Conservation (phyloP, 345 rosid genomes). For the Eutrema heterophyllum region DNA sequence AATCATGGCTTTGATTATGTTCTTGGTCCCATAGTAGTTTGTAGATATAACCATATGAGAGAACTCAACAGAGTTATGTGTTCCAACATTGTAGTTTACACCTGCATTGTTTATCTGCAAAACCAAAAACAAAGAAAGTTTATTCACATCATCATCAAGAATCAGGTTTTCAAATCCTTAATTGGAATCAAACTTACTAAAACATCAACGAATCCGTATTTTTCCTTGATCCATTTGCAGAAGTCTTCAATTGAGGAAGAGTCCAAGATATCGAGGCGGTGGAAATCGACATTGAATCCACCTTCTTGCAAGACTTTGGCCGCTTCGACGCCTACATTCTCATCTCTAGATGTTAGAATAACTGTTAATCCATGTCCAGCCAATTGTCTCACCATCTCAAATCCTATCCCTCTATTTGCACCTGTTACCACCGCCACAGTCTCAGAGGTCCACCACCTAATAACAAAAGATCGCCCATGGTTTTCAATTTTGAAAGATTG, state of each 20-base stretch:
- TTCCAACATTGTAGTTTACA: conserved; percentile 72
- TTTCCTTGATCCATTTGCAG: conserved; percentile 55
- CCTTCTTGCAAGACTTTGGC: conserved; percentile 75
- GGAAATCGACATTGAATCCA: conserved; percentile 70
- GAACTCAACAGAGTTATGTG: conserved; percentile 67
- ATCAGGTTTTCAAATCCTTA: no score
- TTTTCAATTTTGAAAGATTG: no score
- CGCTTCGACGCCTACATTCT: conserved; percentile 73
- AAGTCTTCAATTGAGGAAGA: conserved; percentile 51
- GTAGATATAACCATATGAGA: conserved; percentile 60
- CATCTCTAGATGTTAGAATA: conserved; percentile 71
- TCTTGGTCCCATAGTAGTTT: conserved; percentile 84
- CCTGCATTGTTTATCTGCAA: conserved; percentile 93
- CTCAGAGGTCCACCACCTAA: conserved; percentile 91
- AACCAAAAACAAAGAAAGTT: no score
- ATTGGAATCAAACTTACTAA: conserved; percentile 43
- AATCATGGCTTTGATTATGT: conserved; percentile 68
- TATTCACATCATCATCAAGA: no score
- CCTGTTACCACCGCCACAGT: conserved; percentile 93
- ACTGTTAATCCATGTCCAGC: conserved; percentile 80
- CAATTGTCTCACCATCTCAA: conserved; percentile 85
- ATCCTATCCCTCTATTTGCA: conserved; percentile 89
- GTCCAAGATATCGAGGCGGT: conserved; percentile 71
- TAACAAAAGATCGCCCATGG: not conserved
- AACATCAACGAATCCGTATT: conserved; percentile 65